These are phyloP conservation scores for Acanthamoeba lenticulata DNA, from an alignment of 208 protist genomes.

Conservation along the genomic window DNA sequence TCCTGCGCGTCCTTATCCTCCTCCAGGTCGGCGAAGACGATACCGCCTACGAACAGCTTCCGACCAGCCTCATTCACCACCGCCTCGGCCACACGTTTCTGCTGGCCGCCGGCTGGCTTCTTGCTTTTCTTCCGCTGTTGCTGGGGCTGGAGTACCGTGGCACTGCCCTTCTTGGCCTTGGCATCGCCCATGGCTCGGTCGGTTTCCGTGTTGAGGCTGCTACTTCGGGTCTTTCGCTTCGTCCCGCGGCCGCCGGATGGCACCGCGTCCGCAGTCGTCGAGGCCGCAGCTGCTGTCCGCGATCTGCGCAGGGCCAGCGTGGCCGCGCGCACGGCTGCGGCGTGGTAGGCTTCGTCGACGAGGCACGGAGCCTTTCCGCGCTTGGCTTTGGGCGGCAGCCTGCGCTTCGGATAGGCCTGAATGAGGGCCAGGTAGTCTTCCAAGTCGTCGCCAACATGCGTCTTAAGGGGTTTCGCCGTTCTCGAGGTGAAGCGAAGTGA, in stretches of 20 bases:
- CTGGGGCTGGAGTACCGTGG: not conserved
- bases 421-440: not conserved
- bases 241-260: not conserved
- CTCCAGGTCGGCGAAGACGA: not conserved
- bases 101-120: not conserved
- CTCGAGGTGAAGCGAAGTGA: no score
- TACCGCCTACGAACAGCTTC: slow-evolving; percentile 37
- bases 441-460: no score
- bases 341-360: not conserved
- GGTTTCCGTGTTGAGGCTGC: not conserved
- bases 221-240: not conserved
- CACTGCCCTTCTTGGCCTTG: not conserved
- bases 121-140: not conserved
- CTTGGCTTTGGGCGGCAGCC: not conserved
- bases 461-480: no score
- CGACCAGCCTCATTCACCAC: not conserved
- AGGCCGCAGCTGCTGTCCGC: not conserved
- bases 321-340: not conserved
- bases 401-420: not conserved
- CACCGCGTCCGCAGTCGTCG: no score
- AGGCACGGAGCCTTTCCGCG: not conserved
- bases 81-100: not conserved
- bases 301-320: not conserved
- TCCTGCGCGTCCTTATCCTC: not conserved
- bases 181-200: not conserved